Evolutionary conservation across 2,329 filamentous ascomycete genomes (phyloP).

Genomic region (Corinectria fuckeliana): DNA sequence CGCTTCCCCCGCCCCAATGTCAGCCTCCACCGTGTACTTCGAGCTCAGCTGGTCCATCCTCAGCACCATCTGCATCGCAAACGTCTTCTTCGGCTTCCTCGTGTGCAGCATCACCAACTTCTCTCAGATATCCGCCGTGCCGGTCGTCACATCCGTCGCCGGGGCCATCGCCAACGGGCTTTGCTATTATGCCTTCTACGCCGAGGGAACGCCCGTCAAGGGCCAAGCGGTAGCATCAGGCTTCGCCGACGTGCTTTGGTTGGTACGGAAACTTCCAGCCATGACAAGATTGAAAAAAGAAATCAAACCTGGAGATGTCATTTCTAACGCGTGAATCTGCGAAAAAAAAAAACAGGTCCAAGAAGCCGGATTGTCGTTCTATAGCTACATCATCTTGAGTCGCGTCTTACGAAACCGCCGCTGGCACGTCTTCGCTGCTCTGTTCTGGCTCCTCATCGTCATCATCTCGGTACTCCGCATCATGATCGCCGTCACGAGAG

Average conservation of each 20-base stretch:
- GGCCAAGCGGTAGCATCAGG: conserved; percentile 44
- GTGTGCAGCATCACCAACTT: conserved; percentile 49
- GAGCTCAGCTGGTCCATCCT: conserved; percentile 54
- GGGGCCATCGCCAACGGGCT: conserved; percentile 51
- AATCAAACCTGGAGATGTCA: too few species aligned
- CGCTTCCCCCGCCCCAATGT: neutral
- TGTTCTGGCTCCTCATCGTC: conserved; percentile 64
- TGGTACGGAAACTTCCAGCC: too few species aligned
- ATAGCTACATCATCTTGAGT: conserved; percentile 60
- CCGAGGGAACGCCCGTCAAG: conserved; percentile 23
- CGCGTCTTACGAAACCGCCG: conserved; percentile 55
- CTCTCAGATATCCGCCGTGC: conserved; percentile 47
- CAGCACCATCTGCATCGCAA: conserved; percentile 51
- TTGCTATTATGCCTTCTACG: conserved; percentile 52
- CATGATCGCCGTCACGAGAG: conserved; percentile 43
- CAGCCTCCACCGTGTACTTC: conserved; percentile 39
- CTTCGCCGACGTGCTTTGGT: conserved; percentile 50
- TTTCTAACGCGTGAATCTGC: neutral
- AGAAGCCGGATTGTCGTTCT: conserved; percentile 53
- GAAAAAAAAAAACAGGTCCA: conserved; percentile 46
- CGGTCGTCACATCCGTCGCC: conserved; percentile 47
- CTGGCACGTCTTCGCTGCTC: conserved; percentile 52
- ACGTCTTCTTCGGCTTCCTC: conserved; percentile 47
- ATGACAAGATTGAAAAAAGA: too few species aligned
- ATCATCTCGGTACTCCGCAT: conserved; percentile 58